Conservation (phyloP, 1,139 yeast genomes). For the Torulaspora globosa region DNA sequence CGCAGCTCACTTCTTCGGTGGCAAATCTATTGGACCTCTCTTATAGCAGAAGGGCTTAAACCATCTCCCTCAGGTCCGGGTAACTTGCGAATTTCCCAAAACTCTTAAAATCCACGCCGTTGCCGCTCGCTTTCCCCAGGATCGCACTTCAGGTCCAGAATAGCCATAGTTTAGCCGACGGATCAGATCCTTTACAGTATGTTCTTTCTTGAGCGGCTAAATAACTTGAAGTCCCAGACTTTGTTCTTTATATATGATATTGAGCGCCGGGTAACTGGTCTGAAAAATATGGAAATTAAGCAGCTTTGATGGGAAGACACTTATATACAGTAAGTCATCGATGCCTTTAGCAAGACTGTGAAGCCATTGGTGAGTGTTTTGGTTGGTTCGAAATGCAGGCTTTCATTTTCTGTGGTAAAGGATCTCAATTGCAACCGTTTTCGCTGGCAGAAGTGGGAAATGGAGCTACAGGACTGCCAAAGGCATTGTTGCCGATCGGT, state of each 20-base stretch:
- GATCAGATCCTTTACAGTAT: neutral
- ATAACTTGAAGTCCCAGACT: neutral
- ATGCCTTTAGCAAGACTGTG: neutral
- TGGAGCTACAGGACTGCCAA: conserved; percentile 55
- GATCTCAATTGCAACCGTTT: conserved; percentile 67
- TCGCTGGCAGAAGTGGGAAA: conserved; percentile 42
- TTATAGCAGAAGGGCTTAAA: neutral
- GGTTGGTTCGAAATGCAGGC: conserved; percentile 63
- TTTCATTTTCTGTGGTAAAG: conserved; percentile 81
- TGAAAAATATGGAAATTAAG: conserved; percentile 54
- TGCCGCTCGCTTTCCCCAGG: neutral
- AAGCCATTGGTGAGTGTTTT: neutral
- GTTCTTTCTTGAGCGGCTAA: neutral
- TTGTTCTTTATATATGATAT: neutral
- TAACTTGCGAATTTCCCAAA: neutral
- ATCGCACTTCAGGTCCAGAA: neutral
- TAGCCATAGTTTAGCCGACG: neutral
- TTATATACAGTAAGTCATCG: conserved; percentile 1
- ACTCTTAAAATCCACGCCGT: neutral
- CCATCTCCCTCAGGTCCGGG: neutral
- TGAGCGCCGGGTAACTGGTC: conserved; percentile 41
- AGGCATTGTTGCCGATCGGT: conserved; percentile 85
- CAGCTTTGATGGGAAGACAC: conserved; percentile 39
- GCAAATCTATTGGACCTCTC: conserved; percentile 3
- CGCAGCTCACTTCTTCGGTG: conserved; percentile 1